phyloP scores from a whole-genome alignment of 768 basidiomycete genomes.

The Hemileccinum rubropunctum region DNA sequence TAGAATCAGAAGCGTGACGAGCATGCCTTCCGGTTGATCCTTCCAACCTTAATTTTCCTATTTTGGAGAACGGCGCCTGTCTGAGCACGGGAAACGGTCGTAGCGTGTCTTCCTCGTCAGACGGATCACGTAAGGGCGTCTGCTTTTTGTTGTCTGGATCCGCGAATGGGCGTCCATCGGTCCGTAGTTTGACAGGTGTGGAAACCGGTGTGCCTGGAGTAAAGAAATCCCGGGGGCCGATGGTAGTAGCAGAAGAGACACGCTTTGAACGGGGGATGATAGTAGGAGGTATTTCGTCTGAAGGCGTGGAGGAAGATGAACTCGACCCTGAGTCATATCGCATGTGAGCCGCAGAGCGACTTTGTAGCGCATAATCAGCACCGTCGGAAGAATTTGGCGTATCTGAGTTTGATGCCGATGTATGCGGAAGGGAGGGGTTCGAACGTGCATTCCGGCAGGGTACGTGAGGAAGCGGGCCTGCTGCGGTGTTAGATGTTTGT shows the following conservation, averaged over 20 bases:
- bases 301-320: constrained; percentile 37
- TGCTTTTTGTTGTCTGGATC: constrained; percentile 15
- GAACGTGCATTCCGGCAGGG: constrained; percentile 45
- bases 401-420: constrained; percentile 9
- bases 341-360: not conserved
- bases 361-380: constrained; percentile 3
- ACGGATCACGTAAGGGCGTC: constrained; percentile 23
- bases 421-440: constrained; percentile 14
- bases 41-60: constrained; percentile 25
- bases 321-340: constrained; percentile 31
- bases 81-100: constrained; percentile 21
- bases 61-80: constrained; percentile 18
- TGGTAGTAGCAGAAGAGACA: constrained; percentile 22
- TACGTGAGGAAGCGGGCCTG: constrained; percentile 59
- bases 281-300: constrained; percentile 36
- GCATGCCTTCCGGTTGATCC: constrained; percentile 16
- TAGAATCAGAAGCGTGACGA: constrained; percentile 26
- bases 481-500: constrained; percentile 51
- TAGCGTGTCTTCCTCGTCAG: constrained; percentile 30
- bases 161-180: constrained; percentile 7
- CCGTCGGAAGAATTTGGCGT: constrained; percentile 3
- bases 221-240: constrained; percentile 29
- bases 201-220: constrained; percentile 43
- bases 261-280: constrained; percentile 39
- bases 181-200: constrained; percentile 25